Evolutionary conservation across 805 yeast species (phyloP).

Genomic region (Yarrowia yakushimensis): DNA sequence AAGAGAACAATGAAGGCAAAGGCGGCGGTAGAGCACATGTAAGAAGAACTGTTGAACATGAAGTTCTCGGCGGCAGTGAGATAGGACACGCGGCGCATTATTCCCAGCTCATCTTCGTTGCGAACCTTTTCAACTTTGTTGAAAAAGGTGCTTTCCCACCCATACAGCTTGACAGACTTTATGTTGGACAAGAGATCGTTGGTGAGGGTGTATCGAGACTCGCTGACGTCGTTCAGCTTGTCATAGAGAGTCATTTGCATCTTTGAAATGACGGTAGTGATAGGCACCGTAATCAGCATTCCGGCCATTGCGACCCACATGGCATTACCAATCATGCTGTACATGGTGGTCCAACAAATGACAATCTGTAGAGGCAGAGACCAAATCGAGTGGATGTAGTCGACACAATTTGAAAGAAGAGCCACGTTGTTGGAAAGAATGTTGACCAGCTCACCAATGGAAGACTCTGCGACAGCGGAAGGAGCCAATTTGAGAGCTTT

Average conservation of each 20-base stretch:
- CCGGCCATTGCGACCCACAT: slow-evolving; percentile 91
- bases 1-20: slow-evolving; percentile 73
- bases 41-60: slow-evolving; percentile 84
- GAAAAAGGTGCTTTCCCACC: slow-evolving; percentile 90
- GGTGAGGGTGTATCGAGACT: slow-evolving; percentile 82
- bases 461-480: slow-evolving; percentile 57
- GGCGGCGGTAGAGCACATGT: slow-evolving; percentile 81
- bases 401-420: slow-evolving; percentile 40
- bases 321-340: slow-evolving; percentile 71
- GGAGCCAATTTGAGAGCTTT: slow-evolving; percentile 67
- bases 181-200: slow-evolving; percentile 84
- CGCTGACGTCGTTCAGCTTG: slow-evolving; percentile 79
- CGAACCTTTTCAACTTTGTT: slow-evolving; percentile 73
- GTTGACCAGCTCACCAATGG: slow-evolving; percentile 92
- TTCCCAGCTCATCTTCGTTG: slow-evolving; percentile 78
- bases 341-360: slow-evolving; percentile 69
- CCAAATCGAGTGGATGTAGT: slow-evolving; percentile 78
- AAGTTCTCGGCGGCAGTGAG: slow-evolving; percentile 66
- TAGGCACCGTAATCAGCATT: slow-evolving; percentile 72
- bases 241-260: slow-evolving; percentile 43
- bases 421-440: slow-evolving; percentile 75
- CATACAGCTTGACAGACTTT: slow-evolving; percentile 87
- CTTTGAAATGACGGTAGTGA: slow-evolving; percentile 66
- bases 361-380: slow-evolving; percentile 87
- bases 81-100: slow-evolving; percentile 68